Evolutionary conservation across 257 asterid genomes (phyloP).

Genomic region (Nicotiana otophora): DNA sequence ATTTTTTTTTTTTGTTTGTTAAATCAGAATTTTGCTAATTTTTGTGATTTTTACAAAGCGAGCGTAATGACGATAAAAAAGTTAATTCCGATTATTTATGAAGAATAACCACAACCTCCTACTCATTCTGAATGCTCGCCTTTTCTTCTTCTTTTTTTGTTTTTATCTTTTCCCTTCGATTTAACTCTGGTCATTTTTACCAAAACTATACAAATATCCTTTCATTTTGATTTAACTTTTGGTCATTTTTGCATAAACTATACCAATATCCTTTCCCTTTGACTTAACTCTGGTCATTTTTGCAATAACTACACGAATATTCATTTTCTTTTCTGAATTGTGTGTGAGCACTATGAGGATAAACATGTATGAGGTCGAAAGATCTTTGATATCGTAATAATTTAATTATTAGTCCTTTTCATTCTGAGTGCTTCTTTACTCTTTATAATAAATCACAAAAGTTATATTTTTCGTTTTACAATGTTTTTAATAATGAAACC

Average conservation of each 20-base stretch:
- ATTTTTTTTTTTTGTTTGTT: background rate
- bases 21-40: background rate
- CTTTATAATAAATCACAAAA: background rate
- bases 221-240: background rate
- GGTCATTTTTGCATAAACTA: too few species aligned
- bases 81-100: conserved; percentile 48
- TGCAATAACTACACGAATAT: too few species aligned
- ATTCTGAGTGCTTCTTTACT: conserved; percentile 50
- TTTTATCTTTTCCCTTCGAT: background rate
- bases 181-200: too few species aligned
- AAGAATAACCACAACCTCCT: conserved; percentile 69
- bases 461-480: too few species aligned
- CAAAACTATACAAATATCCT: too few species aligned
- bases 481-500: too few species aligned
- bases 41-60: background rate
- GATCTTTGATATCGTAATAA: conserved; percentile 31
- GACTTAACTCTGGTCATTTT: too few species aligned
- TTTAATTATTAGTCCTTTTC: conserved; percentile 50
- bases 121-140: conserved; percentile 82
- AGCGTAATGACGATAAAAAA: conserved; percentile 50
- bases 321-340: background rate
- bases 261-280: background rate
- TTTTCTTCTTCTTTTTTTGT: background rate
- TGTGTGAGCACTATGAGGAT: conserved; percentile 30
- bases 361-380: conserved; percentile 28